A percentile compares a stretch with the other conserved stretches of the same genome.
These are phyloP conservation scores for Dioscorea zingiberensis DNA, from an alignment of 106 monocot genomes.

Conservation along the genomic window DNA sequence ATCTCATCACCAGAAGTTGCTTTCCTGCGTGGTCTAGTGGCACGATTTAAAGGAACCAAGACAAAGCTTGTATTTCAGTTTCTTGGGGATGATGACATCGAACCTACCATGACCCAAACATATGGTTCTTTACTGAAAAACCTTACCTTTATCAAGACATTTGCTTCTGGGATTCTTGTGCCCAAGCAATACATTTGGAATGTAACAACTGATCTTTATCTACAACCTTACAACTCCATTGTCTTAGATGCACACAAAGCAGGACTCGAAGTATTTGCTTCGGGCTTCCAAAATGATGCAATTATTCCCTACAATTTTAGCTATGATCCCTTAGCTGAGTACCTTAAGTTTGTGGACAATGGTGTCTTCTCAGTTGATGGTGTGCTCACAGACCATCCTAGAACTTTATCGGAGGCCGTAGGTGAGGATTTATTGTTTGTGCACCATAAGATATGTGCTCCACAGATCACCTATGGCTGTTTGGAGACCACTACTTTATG, in stretches of 20 bases:
- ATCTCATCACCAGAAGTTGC: conserved; percentile 77
- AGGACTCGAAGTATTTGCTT: conserved; percentile 69
- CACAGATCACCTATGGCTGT: neutral
- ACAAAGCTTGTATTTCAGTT: conserved; percentile 74
- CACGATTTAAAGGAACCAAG: conserved; percentile 27
- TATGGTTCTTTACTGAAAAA: conserved; percentile 63
- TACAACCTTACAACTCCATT: conserved; percentile 38
- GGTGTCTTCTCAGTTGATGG: conserved; percentile 77
- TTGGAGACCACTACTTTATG: too few species aligned
- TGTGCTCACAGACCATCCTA: conserved; percentile 67
- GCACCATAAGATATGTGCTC: neutral
- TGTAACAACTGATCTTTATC: conserved; percentile 36
- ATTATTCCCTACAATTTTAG: conserved; percentile 62
- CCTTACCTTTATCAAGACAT: conserved; percentile 68
- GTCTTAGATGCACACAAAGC: conserved; percentile 68
- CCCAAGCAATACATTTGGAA: conserved; percentile 85
- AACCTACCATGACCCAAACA: conserved; percentile 62
- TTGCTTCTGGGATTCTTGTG: conserved; percentile 78
- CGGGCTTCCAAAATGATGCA: conserved; percentile 68
- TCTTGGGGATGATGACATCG: conserved; percentile 30
- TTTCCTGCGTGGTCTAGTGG: conserved; percentile 39
- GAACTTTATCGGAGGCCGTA: conserved; percentile 69
- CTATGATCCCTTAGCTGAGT: conserved; percentile 77
- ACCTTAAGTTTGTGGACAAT: conserved; percentile 69
- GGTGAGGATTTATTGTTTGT: conserved; percentile 18